Percentiles rank a stretch among this genome's conserved stretches.
Evolutionary conservation across 208 protist species (phyloP).

Genomic region (Leishmania lainsoni): DNA sequence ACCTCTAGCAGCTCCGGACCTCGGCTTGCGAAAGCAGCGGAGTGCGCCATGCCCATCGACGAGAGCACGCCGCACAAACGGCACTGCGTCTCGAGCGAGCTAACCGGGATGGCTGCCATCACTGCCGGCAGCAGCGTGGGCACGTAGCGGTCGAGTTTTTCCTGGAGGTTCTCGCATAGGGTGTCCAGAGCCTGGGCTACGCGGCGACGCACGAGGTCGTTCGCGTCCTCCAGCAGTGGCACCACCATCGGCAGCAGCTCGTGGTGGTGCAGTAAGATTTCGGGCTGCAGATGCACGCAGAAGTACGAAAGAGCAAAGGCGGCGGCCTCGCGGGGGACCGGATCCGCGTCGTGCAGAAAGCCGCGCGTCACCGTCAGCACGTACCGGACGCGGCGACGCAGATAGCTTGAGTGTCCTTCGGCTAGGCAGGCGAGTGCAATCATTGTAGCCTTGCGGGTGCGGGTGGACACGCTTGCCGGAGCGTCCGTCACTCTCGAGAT

Average conservation of each 20-base stretch:
- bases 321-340: constrained; percentile 73
- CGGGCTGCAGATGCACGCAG: constrained; percentile 77
- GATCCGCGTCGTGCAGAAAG: constrained; percentile 53
- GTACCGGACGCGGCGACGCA: constrained; percentile 73
- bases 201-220: constrained; percentile 69
- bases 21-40: constrained; percentile 51
- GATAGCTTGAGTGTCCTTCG: constrained; percentile 64
- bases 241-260: constrained; percentile 71
- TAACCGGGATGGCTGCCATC: constrained; percentile 52
- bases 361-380: constrained; percentile 63
- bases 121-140: constrained; percentile 58
- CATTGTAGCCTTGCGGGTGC: constrained; percentile 74
- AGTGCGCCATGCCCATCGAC: constrained; percentile 72
- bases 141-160: constrained; percentile 83
- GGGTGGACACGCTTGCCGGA: constrained; percentile 24
- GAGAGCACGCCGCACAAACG: constrained; percentile 74
- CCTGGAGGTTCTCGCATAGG: constrained; percentile 79
- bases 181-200: constrained; percentile 76
- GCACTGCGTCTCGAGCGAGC: constrained; percentile 71
- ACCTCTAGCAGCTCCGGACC: constrained; percentile 66
- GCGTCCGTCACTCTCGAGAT: constrained; percentile 50
- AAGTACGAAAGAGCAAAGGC: constrained; percentile 78
- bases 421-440: constrained; percentile 71
- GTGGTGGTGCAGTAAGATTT: constrained; percentile 78
- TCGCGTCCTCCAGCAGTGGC: constrained; percentile 64